A percentile compares a stretch with the other conserved stretches of the same genome.
phyloP scores from a whole-genome alignment of 2,329 filamentous ascomycete species.

The Fusarium euwallaceae region DNA sequence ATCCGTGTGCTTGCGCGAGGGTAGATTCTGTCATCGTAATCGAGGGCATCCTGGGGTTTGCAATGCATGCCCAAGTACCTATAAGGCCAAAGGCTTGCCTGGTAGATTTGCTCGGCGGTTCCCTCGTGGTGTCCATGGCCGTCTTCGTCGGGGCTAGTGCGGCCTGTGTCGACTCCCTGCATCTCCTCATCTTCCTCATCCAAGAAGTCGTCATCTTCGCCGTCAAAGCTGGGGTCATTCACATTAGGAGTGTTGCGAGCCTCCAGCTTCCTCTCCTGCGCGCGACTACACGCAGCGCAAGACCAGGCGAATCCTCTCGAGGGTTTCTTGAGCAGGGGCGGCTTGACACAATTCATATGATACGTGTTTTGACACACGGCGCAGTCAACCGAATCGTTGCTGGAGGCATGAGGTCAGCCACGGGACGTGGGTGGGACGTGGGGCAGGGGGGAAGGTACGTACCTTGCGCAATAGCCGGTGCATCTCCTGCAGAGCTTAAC shows the following conservation, averaged over 20 bases:
- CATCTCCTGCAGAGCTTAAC: constrained; percentile 98
- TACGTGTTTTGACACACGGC: constrained; percentile 95
- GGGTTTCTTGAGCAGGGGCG: constrained; percentile 93
- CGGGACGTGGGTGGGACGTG: constrained; percentile 35
- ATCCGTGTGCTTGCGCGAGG: constrained; percentile 93
- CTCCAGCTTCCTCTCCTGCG: constrained; percentile 93
- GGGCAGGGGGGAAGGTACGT: constrained; percentile 53
- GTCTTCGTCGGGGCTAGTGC: constrained; percentile 74
- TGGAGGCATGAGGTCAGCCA: constrained; percentile 55
- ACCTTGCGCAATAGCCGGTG: constrained; percentile 90
- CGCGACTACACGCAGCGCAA: constrained; percentile 93
- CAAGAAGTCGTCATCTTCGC: constrained; percentile 72
- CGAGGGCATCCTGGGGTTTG: constrained; percentile 92
- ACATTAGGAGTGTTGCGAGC: constrained; percentile 86
- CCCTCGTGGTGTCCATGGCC: constrained; percentile 67
- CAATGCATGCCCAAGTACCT: constrained; percentile 96
- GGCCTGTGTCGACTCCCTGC: constrained; percentile 67
- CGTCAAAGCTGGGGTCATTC: constrained; percentile 75
- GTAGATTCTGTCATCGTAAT: constrained; percentile 98
- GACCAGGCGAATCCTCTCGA: constrained; percentile 98
- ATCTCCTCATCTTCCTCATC: constrained; percentile 80
- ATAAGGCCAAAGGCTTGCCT: constrained; percentile 96
- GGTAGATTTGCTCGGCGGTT: constrained; percentile 89
- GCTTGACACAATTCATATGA: constrained; percentile 98
- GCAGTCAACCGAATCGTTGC: constrained; percentile 95